These are phyloP conservation scores for Hansenula lynferdii DNA, from an alignment of 1,139 yeast genomes.

Conservation along the genomic window DNA sequence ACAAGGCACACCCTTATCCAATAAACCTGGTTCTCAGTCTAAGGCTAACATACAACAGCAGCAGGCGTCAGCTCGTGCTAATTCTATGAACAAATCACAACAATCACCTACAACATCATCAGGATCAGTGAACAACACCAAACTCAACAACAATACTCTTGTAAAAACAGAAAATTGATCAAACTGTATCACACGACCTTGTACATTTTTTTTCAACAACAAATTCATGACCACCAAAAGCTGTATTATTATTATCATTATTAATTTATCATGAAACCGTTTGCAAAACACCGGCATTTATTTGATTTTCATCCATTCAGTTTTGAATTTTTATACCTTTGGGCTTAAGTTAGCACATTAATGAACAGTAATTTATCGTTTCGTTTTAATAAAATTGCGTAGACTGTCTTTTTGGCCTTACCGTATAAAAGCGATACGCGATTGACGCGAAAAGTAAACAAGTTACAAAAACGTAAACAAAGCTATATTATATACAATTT, in stretches of 20 bases:
- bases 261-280: background rate
- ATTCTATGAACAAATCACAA: constrained; percentile 8
- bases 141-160: constrained; percentile 1
- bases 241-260: background rate
- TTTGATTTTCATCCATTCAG: background rate
- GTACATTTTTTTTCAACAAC: too few relatives aligned
- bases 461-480: background rate
- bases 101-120: constrained; percentile 5
- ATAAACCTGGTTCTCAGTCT: too few relatives aligned
- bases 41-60: background rate
- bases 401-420: background rate
- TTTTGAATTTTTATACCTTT: background rate
- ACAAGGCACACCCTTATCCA: constrained; percentile 1
- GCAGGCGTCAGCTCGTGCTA: background rate
- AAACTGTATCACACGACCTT: background rate
- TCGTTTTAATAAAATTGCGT: too few relatives aligned
- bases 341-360: too few relatives aligned
- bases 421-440: background rate
- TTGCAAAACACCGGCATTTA: background rate
- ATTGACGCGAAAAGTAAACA: background rate
- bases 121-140: constrained; percentile 1
- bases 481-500: too few relatives aligned
- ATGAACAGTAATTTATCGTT: background rate
- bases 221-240: background rate
- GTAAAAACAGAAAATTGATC: constrained; percentile 8